Evolutionary conservation across 2,329 filamentous ascomycete species (phyloP).

Genomic region (Berkeleyomyces basicola): DNA sequence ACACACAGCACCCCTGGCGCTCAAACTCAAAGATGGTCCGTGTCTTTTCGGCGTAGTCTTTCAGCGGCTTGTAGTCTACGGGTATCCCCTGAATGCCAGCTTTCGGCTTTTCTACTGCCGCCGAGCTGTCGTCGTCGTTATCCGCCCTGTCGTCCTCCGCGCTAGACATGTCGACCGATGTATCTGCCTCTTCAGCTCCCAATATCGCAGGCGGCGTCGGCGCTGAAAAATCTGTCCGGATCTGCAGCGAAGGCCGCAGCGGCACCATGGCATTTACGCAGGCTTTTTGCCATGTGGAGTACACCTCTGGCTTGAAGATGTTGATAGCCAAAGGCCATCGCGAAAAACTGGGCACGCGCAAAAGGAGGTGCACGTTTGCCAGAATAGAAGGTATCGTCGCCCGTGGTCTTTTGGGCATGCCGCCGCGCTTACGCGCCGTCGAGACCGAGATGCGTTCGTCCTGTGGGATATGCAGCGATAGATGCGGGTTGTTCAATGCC

Average conservation of each 20-base stretch:
- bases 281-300: constrained; percentile 49
- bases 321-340: constrained; percentile 69
- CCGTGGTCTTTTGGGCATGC: constrained; percentile 38
- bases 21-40: constrained; percentile 38
- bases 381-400: constrained; percentile 51
- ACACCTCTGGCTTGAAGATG: constrained; percentile 59
- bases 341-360: constrained; percentile 62
- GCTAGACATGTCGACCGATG: not conserved
- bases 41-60: constrained; percentile 38
- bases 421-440: constrained; percentile 33
- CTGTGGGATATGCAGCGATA: constrained; percentile 59
- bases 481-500: constrained; percentile 77
- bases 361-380: constrained; percentile 64
- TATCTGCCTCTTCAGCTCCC: not conserved
- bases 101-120: constrained; percentile 8
- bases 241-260: constrained; percentile 31
- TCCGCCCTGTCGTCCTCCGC: not conserved
- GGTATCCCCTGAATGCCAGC: constrained; percentile 38
- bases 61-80: constrained; percentile 37
- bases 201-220: constrained; percentile 7
- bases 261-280: constrained; percentile 31
- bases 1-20: constrained; percentile 35
- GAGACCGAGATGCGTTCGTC: constrained; percentile 40
- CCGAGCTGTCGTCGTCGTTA: not conserved
- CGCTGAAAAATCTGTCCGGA: constrained; percentile 39